These are phyloP conservation scores for Alternaria novae-zelandiae DNA, from an alignment of 2,329 filamentous ascomycete species.

Conservation along the genomic window DNA sequence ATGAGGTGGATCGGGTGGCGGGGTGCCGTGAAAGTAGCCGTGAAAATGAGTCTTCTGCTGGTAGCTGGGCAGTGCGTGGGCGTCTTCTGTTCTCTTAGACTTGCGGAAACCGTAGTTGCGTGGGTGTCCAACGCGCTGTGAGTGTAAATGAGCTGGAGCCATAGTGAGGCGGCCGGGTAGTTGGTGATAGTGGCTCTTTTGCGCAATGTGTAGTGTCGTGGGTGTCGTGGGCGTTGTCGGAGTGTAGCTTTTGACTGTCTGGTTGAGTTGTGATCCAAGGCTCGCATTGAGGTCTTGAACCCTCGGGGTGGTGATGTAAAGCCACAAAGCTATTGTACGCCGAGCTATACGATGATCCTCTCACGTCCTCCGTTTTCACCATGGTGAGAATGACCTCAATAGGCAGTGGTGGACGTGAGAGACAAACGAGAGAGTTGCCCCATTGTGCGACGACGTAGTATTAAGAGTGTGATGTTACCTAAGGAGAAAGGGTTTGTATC, in stretches of 20 bases:
- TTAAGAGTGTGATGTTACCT: neutral
- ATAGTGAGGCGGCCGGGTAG: neutral
- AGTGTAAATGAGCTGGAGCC: neutral
- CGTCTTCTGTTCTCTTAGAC: neutral
- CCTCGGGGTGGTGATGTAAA: neutral
- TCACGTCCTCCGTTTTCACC: neutral
- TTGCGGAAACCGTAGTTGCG: neutral
- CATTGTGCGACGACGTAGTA: neutral
- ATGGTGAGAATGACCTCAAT: constrained; percentile 2
- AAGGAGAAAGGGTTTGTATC: constrained; percentile 6
- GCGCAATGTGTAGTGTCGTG: neutral
- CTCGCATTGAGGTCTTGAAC: neutral
- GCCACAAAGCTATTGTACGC: neutral
- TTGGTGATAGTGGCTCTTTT: neutral
- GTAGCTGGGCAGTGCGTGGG: neutral
- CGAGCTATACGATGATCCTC: neutral
- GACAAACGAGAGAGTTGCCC: neutral
- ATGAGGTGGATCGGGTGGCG: neutral
- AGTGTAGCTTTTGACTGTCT: neutral
- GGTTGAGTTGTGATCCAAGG: neutral
- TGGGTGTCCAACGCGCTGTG: neutral
- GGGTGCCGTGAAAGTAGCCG: neutral
- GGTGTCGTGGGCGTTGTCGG: neutral
- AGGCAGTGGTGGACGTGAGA: neutral
- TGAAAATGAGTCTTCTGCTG: neutral